Percentiles rank a stretch among this genome's conserved stretches.
phyloP scores from a whole-genome alignment of 192 early-diverging fungal genomes.

The Ambispora gerdemannii region DNA sequence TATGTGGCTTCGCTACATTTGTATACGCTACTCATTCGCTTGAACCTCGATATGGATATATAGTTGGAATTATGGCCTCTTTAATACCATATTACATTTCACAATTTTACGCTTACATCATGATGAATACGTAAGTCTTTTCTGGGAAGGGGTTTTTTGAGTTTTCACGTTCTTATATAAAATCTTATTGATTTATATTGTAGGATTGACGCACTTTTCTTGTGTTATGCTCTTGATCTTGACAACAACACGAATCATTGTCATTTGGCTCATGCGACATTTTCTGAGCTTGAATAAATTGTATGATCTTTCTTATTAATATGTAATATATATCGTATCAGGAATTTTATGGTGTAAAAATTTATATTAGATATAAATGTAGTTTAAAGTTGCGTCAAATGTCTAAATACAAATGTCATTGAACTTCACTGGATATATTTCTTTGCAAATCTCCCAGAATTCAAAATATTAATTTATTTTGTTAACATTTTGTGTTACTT shows the following conservation, averaged over 20 bases:
- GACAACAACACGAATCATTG: conserved; percentile 56
- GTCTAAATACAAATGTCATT: no score
- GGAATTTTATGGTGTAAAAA: no score
- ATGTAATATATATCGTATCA: no score
- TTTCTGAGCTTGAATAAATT: no score
- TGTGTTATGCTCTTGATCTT: conserved; percentile 81
- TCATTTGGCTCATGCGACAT: conserved; percentile 51
- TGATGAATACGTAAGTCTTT: conserved; percentile 70
- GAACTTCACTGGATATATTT: no score
- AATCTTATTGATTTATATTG: background rate
- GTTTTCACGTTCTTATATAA: background rate
- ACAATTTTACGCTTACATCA: conserved; percentile 62
- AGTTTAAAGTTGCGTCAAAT: no score
- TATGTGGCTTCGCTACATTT: conserved; percentile 56
- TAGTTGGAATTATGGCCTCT: conserved; percentile 57
- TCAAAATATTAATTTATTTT: no score
- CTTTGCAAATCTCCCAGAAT: no score
- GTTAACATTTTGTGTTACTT: no score
- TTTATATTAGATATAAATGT: no score
- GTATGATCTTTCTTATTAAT: no score
- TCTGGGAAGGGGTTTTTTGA: background rate
- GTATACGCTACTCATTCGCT: conserved; percentile 56
- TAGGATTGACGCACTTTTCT: conserved; percentile 73
- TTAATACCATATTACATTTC: conserved; percentile 66
- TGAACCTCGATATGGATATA: conserved; percentile 60